Evolutionary conservation across 2,329 filamentous ascomycete genomes (phyloP).

Genomic region (Emmonsia crescens): DNA sequence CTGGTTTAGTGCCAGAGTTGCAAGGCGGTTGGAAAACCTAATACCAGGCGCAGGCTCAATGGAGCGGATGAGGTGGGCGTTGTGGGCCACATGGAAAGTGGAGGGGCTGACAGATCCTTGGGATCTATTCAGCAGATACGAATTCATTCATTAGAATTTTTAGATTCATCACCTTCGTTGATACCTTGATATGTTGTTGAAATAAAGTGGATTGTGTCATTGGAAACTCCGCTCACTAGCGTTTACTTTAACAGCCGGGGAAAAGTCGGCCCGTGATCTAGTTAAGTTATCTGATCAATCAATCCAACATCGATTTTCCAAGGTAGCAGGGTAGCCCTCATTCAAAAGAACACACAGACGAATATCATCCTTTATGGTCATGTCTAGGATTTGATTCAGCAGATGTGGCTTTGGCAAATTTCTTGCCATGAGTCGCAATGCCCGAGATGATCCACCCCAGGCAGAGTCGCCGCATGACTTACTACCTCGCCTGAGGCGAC

Average conservation of each 20-base stretch:
- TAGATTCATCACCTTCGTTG: neutral
- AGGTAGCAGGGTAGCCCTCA: too few relatives aligned
- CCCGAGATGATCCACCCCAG: neutral
- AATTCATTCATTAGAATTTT: conserved; percentile 55
- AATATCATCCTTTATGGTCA: neutral
- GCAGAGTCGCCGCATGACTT: neutral
- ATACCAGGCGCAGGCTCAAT: conserved; percentile 57
- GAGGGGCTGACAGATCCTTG: conserved; percentile 55
- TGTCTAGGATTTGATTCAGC: neutral
- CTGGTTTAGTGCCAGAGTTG: conserved; percentile 19
- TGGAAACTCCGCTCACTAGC: neutral
- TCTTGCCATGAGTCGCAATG: conserved; percentile 1
- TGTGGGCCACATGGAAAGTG: conserved; percentile 55
- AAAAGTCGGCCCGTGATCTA: neutral
- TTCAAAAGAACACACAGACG: neutral
- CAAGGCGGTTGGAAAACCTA: conserved; percentile 55
- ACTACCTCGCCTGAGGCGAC: conserved; percentile 15
- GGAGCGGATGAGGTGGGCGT: conserved; percentile 55
- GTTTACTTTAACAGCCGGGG: neutral
- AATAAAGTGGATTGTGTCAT: neutral
- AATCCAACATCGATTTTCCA: too few relatives aligned
- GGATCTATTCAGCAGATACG: conserved; percentile 64
- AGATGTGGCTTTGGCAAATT: neutral
- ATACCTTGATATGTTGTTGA: neutral
- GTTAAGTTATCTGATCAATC: too few relatives aligned